Conservation (phyloP, 177 flowering plant species). For the Tripterygium wilfordii region DNA sequence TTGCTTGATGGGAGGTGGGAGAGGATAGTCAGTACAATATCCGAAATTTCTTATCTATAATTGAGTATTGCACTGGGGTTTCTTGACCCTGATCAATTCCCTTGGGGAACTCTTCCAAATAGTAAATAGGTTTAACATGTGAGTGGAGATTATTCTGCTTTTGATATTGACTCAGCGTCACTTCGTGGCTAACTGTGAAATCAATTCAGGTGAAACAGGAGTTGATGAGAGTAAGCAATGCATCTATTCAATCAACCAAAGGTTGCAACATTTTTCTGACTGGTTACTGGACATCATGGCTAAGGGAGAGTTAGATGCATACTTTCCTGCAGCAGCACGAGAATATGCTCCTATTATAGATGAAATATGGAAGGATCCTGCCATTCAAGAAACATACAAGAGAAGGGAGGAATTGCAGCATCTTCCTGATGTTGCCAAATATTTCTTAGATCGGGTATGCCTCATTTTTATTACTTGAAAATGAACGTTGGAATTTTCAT, state of each 20-base stretch:
- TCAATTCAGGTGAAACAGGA: slow-evolving; percentile 46
- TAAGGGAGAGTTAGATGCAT: slow-evolving; percentile 94
- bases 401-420: slow-evolving; percentile 90
- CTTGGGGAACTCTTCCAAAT: no score
- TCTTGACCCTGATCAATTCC: no score
- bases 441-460: slow-evolving; percentile 81
- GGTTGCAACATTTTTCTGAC: slow-evolving; percentile 93
- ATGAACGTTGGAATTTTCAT: no score
- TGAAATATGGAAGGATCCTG: slow-evolving; percentile 95
- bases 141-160: no score
- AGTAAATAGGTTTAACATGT: no score
- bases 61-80: no score
- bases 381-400: slow-evolving; percentile 81
- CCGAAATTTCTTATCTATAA: no score
- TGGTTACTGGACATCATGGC: slow-evolving; percentile 99
- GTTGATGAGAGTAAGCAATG: slow-evolving; percentile 32
- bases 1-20: no score
- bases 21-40: no score
- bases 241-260: slow-evolving; percentile 79
- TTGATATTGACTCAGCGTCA: no score
- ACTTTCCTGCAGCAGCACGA: slow-evolving; percentile 99
- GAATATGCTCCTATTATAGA: slow-evolving; percentile 98
- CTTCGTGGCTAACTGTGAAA: no score
- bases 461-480: no score
- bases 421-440: slow-evolving; percentile 94